Base-by-base conservation (phyloP, 805 yeast genomes). In the Kluyveromyces lactis region DNA sequence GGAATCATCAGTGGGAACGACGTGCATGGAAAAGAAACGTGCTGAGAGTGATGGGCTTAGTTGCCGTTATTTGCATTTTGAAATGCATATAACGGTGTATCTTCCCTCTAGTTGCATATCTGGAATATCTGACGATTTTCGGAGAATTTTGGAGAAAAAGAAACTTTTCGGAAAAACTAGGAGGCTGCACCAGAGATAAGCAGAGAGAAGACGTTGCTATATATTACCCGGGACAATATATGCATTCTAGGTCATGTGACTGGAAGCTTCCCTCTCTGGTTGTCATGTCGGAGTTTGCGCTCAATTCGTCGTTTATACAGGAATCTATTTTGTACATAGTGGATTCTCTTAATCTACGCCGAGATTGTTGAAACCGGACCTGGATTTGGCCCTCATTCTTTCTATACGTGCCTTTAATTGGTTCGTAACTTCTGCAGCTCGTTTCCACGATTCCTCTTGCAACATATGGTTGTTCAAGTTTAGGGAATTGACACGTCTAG, bases 341-440 rank as follows among this genome's bases (percentile, higher is more conserved):
- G n/a, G n/a, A n/a, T n/a, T n/a, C 16, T 27, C 7, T 27, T n/a
- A 27, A 15, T 27, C 30, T 5, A 27, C 30, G n/a, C 30, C 16
- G 16, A 15, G 30, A 23, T 35, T 19, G 29, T 23, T 40, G 13
- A 39, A 37, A 31, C 38, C 47, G 24, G 52, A 55, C 41, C 63
- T 53, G 3, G 66, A 58, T 36, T 81, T 69, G 10, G 85, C 85
- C 55, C 83, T 83, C 95, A 87, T 86, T 59, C 81, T 80, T 60
- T 85, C 94, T 33, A 87, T 87, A 50, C 96, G 67, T 0, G 87
- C 94, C 56, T 81, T 84, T 53, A 87, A 72, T 58, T 83, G 90
- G 3, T 78, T 74, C 0, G 96, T 87, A 10, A 86, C 94, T 50
- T 84, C 95, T 0, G 92, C 89, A 0, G 96, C 95, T 36, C 90